Evolutionary conservation across 2,329 filamentous ascomycete genomes (phyloP), one percentile per base, ranked within the genome.

Genomic region (Aureobasidium sp.): DNA sequence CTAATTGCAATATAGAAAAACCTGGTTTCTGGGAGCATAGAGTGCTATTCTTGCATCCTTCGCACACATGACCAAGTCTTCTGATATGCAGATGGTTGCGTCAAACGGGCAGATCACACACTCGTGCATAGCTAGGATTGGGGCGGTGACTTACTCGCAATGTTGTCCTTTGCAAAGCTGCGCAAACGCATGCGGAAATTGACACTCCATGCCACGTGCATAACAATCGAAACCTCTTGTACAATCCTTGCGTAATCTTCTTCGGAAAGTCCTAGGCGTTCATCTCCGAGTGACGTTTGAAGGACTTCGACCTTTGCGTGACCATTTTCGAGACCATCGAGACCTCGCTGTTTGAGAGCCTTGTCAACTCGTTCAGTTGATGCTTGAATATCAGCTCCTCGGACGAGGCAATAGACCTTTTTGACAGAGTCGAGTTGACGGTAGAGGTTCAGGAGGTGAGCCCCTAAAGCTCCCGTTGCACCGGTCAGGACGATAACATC

Each of bases 141-240:
- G 35, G 35, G 25, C n/a, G 38, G 16, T 52, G 44, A 56, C 59
- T 55, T 54, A 24, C 72, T 75, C 3, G 69, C 66, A 27, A 83
- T 74, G 57, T 76, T 75, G 56, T 79, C 74, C 34, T 71, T 70
- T 42, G 73, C 73, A 59, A 84, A 85, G 55, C 74, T 79, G 34
- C 66, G 66, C 1, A 85, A 68, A 3, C 74, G 72, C 50, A 81
- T 69, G 22, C 74, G 76, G 68, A 85, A 85, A 64, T 85, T 84
- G 16, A 85, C 82, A 2, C 77, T 72, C 82, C 82, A 85, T 17
- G 81, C 81, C 6, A 81, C 72, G 62, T 85, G 81, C 52, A 86
- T 74, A 16, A 88, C 70, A 2, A 74, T 64, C 1, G 76, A 78
- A 1, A 72, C 66, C 53, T 75, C 67, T 3, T 58, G 57, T 0